Base-by-base conservation (phyloP, 805 yeast genomes). In the Ogataea paraovalis region DNA sequence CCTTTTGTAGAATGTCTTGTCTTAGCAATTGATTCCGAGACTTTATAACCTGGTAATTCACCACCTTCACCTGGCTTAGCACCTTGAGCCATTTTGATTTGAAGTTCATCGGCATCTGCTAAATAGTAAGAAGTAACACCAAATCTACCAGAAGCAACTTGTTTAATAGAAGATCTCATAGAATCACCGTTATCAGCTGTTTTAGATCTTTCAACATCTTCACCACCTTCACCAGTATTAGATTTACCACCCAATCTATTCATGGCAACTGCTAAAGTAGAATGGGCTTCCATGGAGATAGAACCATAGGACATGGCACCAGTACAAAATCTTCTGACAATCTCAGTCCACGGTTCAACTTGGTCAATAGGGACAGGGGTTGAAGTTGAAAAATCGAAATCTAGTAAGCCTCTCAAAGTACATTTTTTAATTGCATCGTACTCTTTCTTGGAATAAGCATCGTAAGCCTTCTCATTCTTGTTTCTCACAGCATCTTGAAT, bases 31-130 rank as follows among this genome's bases (percentile, higher is more conserved):
- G 80, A 79, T 49, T 76, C 80, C 23, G 92, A 79, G 42, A 92
- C 99, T 71, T 92, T 92, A 72, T 87, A 86, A 50, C 96, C 96
- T 33, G 97, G 97, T 57, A 90, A 76, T 70, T 94, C 98, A 77
- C 99, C 99, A 77, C 99, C 99, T 75, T 94, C 98, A 74, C 98
- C 99, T 10, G 98, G 98, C 72, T 92, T 92, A 46, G 99, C 99
- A 72, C 99, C 98, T 72, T 92, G 99, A 9, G 98, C 98, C 91
- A 92, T 90, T 73, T 92, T 92, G 69, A 92, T 94, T 71, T 92
- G 99, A 54, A 92, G 81, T 73, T 92, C 98, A 62, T 92, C 98
- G 39, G 98, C 96, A 71, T 92, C 98, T 33, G 97, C 82, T 60
- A 92, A 75, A 68, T 94, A 92, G 70, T 85, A 81, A 2, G 97